Base-by-base conservation (phyloP, 495 filamentous ascomycete genomes). In the Ramalina intermedia region DNA sequence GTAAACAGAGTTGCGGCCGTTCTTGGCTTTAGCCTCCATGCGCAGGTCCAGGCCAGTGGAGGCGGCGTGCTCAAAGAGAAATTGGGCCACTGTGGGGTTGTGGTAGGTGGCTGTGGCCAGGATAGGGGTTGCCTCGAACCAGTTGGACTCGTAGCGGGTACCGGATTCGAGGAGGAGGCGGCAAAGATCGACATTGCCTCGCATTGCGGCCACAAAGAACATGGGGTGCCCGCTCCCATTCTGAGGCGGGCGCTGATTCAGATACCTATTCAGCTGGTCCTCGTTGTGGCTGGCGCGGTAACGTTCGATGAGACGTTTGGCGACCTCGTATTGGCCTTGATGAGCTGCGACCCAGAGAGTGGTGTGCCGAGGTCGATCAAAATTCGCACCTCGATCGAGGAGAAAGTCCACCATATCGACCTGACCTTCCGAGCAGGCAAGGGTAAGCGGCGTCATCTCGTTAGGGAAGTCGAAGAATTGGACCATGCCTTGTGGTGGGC, bases 261-360 rank as follows among this genome's bases (percentile, higher is more conserved):
- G 36, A 38, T 49, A 54, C 4, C 4, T 37, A 5, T 18, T 36
- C 8, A 40, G 36, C 24, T 35, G 24, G 21, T 49, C 39, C 26
- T 46, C 23, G 11, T 33, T 38, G 29, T 51, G 48, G 14, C 6
- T 51, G 8, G 36, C 11, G 24, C 44, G 43, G 46, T 38, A 54
- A 6, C n/a, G 49, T 6, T 35, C 24, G 17, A 54, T 43, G 14
- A 54, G 51, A 14, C 43, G 23, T 14, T 54, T 39, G 45, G 49
- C 47, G 24, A 54, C 47, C 5, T 39, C 41, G 17, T 46, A 46
- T 26, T 49, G 51, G 26, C 51, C 51, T 50, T 54, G 51, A 39
- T 49, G 38, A 16, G 51, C 51, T 11, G 51, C 51, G 2, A 29
- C 35, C 51, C 51, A 54, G 18, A 54, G 51, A 2, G 42, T 29